These are phyloP conservation scores for Citrus australasica DNA, from an alignment of 345 rosid genomes.

Conservation along the genomic window DNA sequence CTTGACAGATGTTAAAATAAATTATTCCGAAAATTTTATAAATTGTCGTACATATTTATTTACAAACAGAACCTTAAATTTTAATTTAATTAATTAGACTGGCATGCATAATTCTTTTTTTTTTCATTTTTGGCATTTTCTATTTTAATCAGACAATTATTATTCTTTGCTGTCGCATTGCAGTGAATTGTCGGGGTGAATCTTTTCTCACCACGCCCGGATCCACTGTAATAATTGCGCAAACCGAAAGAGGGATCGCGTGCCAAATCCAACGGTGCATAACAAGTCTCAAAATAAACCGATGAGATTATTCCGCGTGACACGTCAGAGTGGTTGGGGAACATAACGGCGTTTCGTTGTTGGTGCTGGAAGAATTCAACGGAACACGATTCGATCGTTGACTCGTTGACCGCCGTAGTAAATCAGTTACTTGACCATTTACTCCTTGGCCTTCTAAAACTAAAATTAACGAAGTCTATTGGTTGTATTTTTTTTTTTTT, in stretches of 20 bases:
- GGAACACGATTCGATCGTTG: slow-evolving; percentile 21
- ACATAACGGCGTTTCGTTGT: slow-evolving; percentile 25
- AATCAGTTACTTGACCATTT: slow-evolving; percentile 9
- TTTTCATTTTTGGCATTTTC: not conserved
- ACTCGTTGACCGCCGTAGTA: slow-evolving; percentile 20
- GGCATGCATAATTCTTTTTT: not conserved
- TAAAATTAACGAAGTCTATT: not conserved
- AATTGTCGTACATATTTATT: too few relatives aligned
- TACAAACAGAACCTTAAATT: not conserved
- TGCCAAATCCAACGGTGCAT: slow-evolving; percentile 19
- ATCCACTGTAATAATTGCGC: slow-evolving; percentile 35
- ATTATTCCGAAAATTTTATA: too few relatives aligned
- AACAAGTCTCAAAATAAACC: not conserved
- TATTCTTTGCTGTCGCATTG: not conserved
- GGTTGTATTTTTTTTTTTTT: not conserved
- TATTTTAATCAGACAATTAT: not conserved
- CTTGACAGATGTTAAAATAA: not conserved
- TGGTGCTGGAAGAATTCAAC: slow-evolving; percentile 19
- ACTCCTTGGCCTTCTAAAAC: not conserved
- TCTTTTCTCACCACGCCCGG: slow-evolving; percentile 40
- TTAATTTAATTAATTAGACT: not conserved
- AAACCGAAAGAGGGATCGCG: slow-evolving; percentile 17
- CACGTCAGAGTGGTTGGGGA: not conserved
- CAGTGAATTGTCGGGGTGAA: slow-evolving; percentile 38
- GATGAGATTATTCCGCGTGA: slow-evolving; percentile 16